Evolutionary conservation across 257 asterid species (phyloP).

Genomic region (Nicotiana tabacum): DNA sequence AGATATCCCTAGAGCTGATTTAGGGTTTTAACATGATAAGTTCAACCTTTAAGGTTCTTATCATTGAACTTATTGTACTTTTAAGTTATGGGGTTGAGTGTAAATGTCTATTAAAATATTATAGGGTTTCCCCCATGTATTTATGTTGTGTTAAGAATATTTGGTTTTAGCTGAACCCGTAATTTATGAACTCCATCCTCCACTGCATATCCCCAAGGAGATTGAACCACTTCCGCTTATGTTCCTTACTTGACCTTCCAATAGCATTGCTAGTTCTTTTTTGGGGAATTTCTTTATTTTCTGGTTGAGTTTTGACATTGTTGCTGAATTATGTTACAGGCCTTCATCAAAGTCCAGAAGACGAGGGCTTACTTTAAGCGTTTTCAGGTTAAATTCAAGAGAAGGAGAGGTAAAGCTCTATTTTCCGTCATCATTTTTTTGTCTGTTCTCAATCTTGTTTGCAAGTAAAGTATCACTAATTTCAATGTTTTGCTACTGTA

Average conservation of each 20-base stretch:
- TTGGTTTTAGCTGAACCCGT: neutral
- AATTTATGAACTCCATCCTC: neutral
- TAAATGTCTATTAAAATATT: neutral
- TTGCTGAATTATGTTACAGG: constrained; percentile 20
- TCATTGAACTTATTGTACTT: neutral
- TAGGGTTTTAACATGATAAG: neutral
- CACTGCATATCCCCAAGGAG: neutral
- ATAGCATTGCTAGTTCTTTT: neutral
- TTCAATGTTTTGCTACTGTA: neutral
- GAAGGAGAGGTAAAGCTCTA: constrained; percentile 51
- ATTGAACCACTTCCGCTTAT: neutral
- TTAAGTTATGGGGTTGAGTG: neutral
- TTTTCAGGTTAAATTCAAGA: constrained; percentile 66
- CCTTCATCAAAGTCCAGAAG: constrained; percentile 54
- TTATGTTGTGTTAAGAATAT: neutral
- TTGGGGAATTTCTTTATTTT: neutral
- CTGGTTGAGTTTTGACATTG: neutral
- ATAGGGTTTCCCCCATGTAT: neutral
- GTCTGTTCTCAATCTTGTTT: neutral
- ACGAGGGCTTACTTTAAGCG: constrained; percentile 61
- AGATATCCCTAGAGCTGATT: neutral
- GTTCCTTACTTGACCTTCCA: neutral
- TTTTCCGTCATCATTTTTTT: neutral
- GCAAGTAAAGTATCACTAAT: neutral
- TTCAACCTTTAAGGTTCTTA: neutral